phyloP scores from a whole-genome alignment of 139 green algal species.

The Raphidocelis subcapitata region DNA sequence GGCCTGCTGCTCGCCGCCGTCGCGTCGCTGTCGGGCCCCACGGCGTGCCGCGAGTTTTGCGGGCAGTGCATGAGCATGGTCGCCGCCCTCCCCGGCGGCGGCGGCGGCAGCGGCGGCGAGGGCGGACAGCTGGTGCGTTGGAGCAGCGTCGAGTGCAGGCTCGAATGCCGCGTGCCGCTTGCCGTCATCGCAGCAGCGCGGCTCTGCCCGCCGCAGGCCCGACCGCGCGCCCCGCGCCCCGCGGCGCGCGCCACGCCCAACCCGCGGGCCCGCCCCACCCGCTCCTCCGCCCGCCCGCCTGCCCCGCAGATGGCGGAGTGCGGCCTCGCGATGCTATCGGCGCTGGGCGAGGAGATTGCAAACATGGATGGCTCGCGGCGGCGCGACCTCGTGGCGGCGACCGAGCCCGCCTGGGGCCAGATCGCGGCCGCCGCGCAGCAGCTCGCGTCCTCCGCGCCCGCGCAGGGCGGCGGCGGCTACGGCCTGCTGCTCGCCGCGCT shows the following conservation, averaged over 20 bases:
- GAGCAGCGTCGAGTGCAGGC: not conserved
- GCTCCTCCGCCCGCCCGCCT: not conserved
- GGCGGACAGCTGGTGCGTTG: not conserved
- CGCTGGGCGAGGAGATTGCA: slow-evolving; percentile 36
- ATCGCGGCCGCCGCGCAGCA: not conserved
- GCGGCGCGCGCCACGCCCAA: too few species aligned
- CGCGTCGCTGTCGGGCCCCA: slow-evolving; percentile 20
- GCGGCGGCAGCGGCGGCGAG: not conserved
- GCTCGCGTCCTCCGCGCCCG: too few species aligned
- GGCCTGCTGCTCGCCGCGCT: slow-evolving; percentile 25
- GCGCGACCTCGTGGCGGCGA: slow-evolving; percentile 14
- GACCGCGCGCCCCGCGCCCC: too few species aligned
- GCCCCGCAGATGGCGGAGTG: slow-evolving; percentile 19
- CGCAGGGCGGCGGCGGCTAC: not conserved
- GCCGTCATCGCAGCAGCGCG: too few species aligned
- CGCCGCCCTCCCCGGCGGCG: not conserved
- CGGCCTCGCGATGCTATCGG: slow-evolving; percentile 40
- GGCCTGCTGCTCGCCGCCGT: slow-evolving; percentile 32
- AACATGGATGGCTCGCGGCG: slow-evolving; percentile 26
- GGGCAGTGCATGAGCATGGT: slow-evolving; percentile 30
- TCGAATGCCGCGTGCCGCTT: too few species aligned
- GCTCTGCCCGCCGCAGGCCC: too few species aligned
- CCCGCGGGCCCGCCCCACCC: too few species aligned
- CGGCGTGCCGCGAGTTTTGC: slow-evolving; percentile 20
- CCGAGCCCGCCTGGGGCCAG: slow-evolving; percentile 2